Percentiles rank a stretch among this genome's conserved stretches.
Evolutionary conservation across 2,329 filamentous ascomycete genomes (phyloP).

Genomic region (Sclerotinia trifoliorum): DNA sequence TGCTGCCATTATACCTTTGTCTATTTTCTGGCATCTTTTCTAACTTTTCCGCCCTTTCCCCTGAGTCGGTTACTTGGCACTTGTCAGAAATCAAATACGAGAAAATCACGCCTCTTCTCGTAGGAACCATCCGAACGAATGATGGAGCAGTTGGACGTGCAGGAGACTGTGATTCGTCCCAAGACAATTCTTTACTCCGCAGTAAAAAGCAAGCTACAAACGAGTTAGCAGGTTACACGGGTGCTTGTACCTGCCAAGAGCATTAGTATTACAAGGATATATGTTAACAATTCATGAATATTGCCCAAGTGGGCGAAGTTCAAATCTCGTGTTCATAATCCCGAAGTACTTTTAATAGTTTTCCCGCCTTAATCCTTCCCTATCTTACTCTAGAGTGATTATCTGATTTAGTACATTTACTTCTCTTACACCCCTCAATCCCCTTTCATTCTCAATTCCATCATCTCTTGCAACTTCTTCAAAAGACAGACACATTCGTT

Average conservation of each 20-base stretch:
- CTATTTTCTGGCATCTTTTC: neutral
- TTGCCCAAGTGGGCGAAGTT: constrained; percentile 17
- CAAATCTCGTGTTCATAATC: constrained; percentile 18
- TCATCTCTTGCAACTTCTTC: constrained; percentile 1
- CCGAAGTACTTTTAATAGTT: constrained; percentile 21
- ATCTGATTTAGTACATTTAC: constrained; percentile 11
- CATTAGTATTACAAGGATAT: constrained; percentile 5
- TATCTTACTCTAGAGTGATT: neutral
- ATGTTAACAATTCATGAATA: constrained; percentile 1
- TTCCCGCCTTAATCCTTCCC: neutral
- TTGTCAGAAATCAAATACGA: constrained; percentile 20
- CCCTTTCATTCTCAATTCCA: constrained; percentile 9
- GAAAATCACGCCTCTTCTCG: constrained; percentile 7
- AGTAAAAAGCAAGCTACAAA: neutral
- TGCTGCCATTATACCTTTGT: neutral
- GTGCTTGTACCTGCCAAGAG: constrained; percentile 23
- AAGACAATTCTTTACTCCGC: neutral
- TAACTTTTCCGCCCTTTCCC: neutral
- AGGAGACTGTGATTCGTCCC: neutral
- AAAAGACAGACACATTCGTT: constrained; percentile 20
- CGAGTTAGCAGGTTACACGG: constrained; percentile 8
- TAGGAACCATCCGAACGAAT: neutral
- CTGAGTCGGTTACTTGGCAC: constrained; percentile 3
- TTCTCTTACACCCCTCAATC: neutral
- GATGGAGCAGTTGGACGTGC: neutral